Evolutionary conservation across 345 rosid genomes (phyloP).

Genomic region (Excoecaria agallocha): DNA sequence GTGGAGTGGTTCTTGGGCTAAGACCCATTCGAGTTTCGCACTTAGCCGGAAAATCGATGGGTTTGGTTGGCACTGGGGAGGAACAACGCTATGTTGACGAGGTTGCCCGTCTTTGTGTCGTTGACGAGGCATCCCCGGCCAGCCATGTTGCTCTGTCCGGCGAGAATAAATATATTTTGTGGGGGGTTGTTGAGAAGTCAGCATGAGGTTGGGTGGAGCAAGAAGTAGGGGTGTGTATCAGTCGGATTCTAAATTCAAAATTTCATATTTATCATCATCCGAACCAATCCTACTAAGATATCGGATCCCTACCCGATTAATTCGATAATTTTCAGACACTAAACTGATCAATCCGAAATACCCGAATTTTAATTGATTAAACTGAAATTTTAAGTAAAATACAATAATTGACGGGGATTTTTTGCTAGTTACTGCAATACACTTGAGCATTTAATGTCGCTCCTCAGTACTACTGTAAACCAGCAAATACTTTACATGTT

Average conservation of each 20-base stretch:
- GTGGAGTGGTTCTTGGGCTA: slow-evolving; percentile 32
- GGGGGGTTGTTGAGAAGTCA: slow-evolving; percentile 9
- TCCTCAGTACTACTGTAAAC: not conserved
- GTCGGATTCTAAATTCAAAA: too few relatives aligned
- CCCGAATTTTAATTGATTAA: too few relatives aligned
- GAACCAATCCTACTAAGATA: too few relatives aligned
- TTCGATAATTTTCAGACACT: too few relatives aligned
- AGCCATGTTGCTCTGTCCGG: slow-evolving; percentile 40
- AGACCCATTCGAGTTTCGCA: slow-evolving; percentile 22
- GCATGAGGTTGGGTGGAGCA: not conserved
- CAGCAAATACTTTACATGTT: not conserved
- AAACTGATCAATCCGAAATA: too few relatives aligned
- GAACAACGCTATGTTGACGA: slow-evolving; percentile 22
- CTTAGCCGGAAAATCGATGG: slow-evolving; percentile 26
- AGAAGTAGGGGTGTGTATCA: too few relatives aligned
- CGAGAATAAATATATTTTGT: slow-evolving; percentile 25
- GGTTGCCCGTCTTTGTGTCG: slow-evolving; percentile 8
- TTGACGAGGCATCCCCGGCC: slow-evolving; percentile 30
- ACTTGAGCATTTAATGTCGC: too few relatives aligned
- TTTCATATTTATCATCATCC: too few relatives aligned
- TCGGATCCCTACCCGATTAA: too few relatives aligned
- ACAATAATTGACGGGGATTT: not conserved
- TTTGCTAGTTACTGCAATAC: too few relatives aligned
- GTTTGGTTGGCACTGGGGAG: slow-evolving; percentile 27
- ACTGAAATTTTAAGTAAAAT: too few relatives aligned